phyloP scores from a whole-genome alignment of 2,329 filamentous ascomycete species.

The Aspergillus quadricinctus region DNA sequence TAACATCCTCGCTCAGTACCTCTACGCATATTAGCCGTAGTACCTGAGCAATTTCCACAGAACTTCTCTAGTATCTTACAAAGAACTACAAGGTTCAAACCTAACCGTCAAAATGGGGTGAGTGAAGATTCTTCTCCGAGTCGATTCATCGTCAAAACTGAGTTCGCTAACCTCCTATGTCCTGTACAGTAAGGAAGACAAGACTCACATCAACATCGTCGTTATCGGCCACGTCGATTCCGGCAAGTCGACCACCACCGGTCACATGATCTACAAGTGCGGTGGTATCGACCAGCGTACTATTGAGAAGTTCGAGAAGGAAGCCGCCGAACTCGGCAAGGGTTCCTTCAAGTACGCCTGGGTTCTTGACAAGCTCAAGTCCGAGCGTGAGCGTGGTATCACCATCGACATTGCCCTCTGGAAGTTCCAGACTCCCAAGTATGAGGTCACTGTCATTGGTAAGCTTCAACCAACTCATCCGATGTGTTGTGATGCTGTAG shows the following conservation, averaged over 20 bases:
- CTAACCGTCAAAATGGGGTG: constrained; percentile 59
- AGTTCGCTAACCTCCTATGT: constrained; percentile 6
- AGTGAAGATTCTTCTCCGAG: constrained; percentile 27
- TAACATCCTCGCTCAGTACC: constrained; percentile 40
- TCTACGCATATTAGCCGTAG: constrained; percentile 49
- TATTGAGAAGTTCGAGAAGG: constrained; percentile 99
- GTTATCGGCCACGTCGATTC: constrained; percentile 99
- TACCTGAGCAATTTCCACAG: constrained; percentile 44
- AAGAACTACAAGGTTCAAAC: constrained; percentile 44
- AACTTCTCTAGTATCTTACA: constrained; percentile 45
- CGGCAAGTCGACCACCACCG: constrained; percentile 95
- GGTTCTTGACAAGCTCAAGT: constrained; percentile 99
- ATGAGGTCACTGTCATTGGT: constrained; percentile 97
- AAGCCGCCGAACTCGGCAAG: constrained; percentile 99
- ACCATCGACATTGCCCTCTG: constrained; percentile 99
- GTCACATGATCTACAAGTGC: constrained; percentile 99
- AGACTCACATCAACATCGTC: constrained; percentile 96
- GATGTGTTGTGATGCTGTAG: background rate
- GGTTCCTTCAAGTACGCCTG: constrained; percentile 99
- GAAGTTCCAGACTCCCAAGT: constrained; percentile 99
- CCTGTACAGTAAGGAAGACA: constrained; percentile 77
- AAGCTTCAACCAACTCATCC: constrained; percentile 35
- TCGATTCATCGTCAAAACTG: background rate
- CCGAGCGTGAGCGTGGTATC: constrained; percentile 99
- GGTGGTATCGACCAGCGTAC: constrained; percentile 99